Evolutionary conservation across 1,139 yeast species (phyloP).

Genomic region (Saccharomyces hybrid): DNA sequence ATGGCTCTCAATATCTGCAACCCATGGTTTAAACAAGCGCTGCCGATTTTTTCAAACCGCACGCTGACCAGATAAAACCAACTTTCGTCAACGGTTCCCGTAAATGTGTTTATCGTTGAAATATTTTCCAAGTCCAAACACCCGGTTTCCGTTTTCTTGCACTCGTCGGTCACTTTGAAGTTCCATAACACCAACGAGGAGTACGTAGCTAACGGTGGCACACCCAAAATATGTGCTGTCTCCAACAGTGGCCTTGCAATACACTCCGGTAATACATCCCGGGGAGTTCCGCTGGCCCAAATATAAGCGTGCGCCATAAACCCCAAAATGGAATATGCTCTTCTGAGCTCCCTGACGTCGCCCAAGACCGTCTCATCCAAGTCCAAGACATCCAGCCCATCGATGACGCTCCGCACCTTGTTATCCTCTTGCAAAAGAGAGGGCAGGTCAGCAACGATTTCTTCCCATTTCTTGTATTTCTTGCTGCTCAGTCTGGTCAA

Average conservation of each 20-base stretch:
- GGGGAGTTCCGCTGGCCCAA: slow-evolving; percentile 71
- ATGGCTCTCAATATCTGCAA: slow-evolving; percentile 55
- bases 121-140: slow-evolving; percentile 42
- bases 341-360: slow-evolving; percentile 48
- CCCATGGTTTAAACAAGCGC: slow-evolving; percentile 54
- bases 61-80: slow-evolving; percentile 92
- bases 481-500: not conserved
- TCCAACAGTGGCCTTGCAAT: slow-evolving; percentile 63
- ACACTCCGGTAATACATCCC: slow-evolving; percentile 58
- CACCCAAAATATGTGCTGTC: slow-evolving; percentile 51
- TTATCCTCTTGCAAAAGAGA: not conserved
- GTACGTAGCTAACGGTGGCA: slow-evolving; percentile 85
- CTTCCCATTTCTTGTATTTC: not conserved
- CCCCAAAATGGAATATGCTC: slow-evolving; percentile 74
- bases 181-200: slow-evolving; percentile 89
- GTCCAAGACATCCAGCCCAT: not conserved
- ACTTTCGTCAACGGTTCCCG: slow-evolving; percentile 85
- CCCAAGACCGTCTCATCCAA: slow-evolving; percentile 10
- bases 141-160: slow-evolving; percentile 23
- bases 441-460: not conserved
- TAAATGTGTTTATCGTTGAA: slow-evolving; percentile 75
- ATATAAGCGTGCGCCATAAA: slow-evolving; percentile 83
- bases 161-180: slow-evolving; percentile 50
- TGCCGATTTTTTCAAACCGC: slow-evolving; percentile 77
- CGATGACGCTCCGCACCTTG: not conserved